phyloP scores from a whole-genome alignment of 306 rosid genomes.

The Neltuma alba region DNA sequence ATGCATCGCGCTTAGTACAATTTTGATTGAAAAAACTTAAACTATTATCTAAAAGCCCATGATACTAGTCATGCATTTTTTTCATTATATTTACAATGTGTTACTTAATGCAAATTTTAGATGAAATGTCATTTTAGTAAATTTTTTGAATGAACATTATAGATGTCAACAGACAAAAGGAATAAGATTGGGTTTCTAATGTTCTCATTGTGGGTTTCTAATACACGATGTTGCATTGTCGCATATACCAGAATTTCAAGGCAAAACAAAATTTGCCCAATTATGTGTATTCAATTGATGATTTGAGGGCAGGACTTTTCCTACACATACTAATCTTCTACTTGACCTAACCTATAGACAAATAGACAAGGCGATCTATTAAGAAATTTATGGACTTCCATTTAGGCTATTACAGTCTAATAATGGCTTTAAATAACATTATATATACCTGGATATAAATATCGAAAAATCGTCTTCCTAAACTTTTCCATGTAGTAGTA shows the following conservation, averaged over 20 bases:
- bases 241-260: background rate
- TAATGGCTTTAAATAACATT: background rate
- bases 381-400: background rate
- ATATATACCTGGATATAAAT: conserved; percentile 70
- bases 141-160: background rate
- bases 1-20: too few relatives aligned
- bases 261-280: background rate
- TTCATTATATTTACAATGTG: background rate
- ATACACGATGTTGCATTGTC: background rate
- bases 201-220: background rate
- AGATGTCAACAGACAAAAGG: background rate
- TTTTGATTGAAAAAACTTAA: too few relatives aligned
- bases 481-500: conserved; percentile 56
- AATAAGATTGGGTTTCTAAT: background rate
- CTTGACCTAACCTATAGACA: background rate
- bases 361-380: too few relatives aligned
- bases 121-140: background rate
- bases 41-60: background rate
- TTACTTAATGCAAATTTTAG: background rate
- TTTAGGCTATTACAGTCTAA: background rate
- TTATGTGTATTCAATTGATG: background rate
- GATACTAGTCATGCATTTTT: background rate
- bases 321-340: background rate
- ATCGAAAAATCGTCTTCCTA: conserved; percentile 73
- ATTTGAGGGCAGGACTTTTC: background rate